Evolutionary conservation across 1,284 basidiomycete species (phyloP).

Genomic region (Tilletia caries): DNA sequence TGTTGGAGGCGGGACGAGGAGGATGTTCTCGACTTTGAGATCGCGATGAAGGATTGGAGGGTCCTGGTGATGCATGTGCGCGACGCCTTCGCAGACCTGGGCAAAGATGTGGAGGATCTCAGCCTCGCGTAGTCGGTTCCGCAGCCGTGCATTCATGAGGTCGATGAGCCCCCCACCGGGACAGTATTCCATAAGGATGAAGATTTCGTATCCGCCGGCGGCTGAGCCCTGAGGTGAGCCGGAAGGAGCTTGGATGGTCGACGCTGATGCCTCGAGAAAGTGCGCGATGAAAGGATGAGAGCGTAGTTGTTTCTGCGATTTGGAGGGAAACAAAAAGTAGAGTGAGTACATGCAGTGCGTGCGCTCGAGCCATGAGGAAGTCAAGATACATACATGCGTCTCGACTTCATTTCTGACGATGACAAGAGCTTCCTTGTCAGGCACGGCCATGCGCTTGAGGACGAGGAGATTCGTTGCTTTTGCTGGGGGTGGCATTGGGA

Average conservation of each 20-base stretch:
- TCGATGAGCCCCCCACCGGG: slow-evolving; percentile 92
- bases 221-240: background rate
- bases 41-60: slow-evolving; percentile 91
- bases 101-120: slow-evolving; percentile 94
- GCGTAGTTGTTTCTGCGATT: slow-evolving; percentile 69
- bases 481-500: slow-evolving; percentile 55
- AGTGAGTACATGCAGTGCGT: background rate
- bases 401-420: slow-evolving; percentile 97
- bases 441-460: slow-evolving; percentile 91
- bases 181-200: slow-evolving; percentile 99
- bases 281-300: slow-evolving; percentile 89
- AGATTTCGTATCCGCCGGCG: slow-evolving; percentile 82
- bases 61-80: slow-evolving; percentile 80
- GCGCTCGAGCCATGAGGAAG: background rate
- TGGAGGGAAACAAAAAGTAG: background rate
- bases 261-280: slow-evolving; percentile 75
- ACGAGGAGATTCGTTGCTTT: slow-evolving; percentile 74
- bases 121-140: slow-evolving; percentile 85
- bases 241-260: slow-evolving; percentile 33
- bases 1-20: slow-evolving; percentile 59
- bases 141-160: slow-evolving; percentile 93
- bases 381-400: slow-evolving; percentile 73
- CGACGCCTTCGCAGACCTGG: slow-evolving; percentile 47
- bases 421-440: slow-evolving; percentile 81
- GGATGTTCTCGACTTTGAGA: slow-evolving; percentile 92